These are phyloP conservation scores for Citeromyces siamensis DNA, from an alignment of 1,139 yeast species.

Conservation along the genomic window DNA sequence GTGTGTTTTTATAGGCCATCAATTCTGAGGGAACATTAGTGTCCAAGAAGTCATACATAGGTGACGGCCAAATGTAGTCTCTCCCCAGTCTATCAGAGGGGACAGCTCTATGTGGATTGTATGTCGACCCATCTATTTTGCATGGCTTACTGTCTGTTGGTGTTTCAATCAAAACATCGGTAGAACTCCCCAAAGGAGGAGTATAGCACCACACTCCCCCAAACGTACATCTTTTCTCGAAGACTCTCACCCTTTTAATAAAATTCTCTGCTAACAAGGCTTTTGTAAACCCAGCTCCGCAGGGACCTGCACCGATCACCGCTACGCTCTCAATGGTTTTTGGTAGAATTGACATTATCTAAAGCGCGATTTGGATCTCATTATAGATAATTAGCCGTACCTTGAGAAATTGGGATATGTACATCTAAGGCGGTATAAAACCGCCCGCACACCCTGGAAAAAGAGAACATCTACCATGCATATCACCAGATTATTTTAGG, in stretches of 20 bases:
- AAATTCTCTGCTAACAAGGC: conserved; percentile 33
- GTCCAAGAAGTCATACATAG: conserved; percentile 39
- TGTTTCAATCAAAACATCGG: conserved; percentile 1
- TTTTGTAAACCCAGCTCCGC: conserved; percentile 46
- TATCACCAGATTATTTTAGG: too few relatives aligned
- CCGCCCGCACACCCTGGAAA: not conserved
- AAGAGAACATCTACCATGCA: not conserved
- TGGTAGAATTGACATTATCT: conserved; percentile 5
- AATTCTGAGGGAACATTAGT: conserved; percentile 48
- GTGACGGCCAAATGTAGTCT: conserved; percentile 25
- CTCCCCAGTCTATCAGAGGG: conserved; percentile 9
- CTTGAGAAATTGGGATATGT: not conserved
- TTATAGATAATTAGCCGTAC: too few relatives aligned
- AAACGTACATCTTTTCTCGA: conserved; percentile 32
- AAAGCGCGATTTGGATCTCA: too few relatives aligned
- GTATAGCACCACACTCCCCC: conserved; percentile 46
- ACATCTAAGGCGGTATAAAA: not conserved
- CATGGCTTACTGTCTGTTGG: conserved; percentile 1
- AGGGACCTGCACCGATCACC: conserved; percentile 59
- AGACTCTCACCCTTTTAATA: conserved; percentile 31
- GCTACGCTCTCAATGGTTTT: conserved; percentile 24
- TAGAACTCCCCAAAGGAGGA: conserved; percentile 5
- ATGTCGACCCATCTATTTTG: not conserved
- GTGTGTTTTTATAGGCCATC: conserved; percentile 41
- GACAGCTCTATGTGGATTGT: not conserved